phyloP scores from a whole-genome alignment of 208 protist species.

The Leishmania lainsoni region DNA sequence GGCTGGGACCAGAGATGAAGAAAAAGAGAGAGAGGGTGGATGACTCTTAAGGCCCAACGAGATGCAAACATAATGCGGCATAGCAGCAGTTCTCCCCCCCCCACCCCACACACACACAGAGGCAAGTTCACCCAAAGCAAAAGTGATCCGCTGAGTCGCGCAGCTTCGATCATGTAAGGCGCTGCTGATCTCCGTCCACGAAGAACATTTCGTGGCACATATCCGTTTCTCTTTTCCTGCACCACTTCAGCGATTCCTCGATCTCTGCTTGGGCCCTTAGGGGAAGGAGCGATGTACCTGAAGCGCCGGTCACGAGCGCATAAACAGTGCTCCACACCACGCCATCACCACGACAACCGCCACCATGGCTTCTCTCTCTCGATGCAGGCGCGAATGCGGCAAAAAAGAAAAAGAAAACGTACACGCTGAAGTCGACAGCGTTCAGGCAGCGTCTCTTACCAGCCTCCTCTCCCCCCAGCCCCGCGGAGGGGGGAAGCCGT shows the following conservation, averaged over 20 bases:
- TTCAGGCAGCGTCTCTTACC: background rate
- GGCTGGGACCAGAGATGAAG: background rate
- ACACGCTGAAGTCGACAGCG: background rate
- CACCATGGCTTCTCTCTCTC: background rate
- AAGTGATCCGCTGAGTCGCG: background rate
- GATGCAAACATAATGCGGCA: background rate
- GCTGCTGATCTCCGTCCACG: background rate
- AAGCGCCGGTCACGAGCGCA: background rate
- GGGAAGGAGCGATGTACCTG: background rate
- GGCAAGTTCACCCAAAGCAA: too few species aligned
- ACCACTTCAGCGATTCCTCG: background rate
- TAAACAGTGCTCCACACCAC: background rate
- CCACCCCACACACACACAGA: background rate
- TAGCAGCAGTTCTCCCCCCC: background rate
- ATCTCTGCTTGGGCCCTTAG: background rate
- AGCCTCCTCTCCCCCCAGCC: background rate
- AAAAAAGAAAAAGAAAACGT: background rate
- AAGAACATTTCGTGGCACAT: background rate
- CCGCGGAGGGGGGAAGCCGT: background rate
- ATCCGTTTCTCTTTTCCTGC: background rate
- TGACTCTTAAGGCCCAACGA: background rate
- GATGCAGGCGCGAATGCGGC: background rate
- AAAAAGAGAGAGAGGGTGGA: background rate
- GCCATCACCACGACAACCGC: background rate
- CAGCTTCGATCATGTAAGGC: background rate